A percentile compares a stretch with the other conserved stretches of the same genome.
Conservation (phyloP, 2,329 filamentous ascomycete species). For the Sphaceloma murrayae region DNA sequence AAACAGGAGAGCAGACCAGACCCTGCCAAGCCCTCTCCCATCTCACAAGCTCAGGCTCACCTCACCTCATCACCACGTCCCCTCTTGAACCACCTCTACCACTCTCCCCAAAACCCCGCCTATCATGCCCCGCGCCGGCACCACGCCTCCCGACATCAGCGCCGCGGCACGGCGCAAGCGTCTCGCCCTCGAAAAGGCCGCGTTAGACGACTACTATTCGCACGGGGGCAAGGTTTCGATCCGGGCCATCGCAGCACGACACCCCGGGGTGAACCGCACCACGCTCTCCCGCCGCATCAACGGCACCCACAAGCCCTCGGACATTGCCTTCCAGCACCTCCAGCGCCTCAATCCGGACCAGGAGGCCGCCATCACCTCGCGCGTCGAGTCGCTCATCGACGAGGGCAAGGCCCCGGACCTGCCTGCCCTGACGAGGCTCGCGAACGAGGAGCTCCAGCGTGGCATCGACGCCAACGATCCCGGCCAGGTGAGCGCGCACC, state of each 20-base stretch:
- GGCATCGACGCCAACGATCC: constrained; percentile 4
- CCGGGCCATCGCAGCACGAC: constrained; percentile 5
- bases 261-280: constrained; percentile 9
- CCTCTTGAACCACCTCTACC: too few species aligned
- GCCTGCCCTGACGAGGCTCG: background rate
- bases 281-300: constrained; percentile 10
- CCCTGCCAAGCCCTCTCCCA: constrained; percentile 5
- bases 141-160: constrained; percentile 5
- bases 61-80: constrained; percentile 15
- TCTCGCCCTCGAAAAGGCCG: constrained; percentile 11
- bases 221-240: constrained; percentile 10
- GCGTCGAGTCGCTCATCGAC: constrained; percentile 7
- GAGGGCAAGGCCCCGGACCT: constrained; percentile 7
- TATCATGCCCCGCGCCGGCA: constrained; percentile 12
- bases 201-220: constrained; percentile 12
- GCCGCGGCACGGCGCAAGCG: constrained; percentile 3
- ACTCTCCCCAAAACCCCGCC: background rate
- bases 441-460: constrained; percentile 10
- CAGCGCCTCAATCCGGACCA: constrained; percentile 9
- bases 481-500: background rate
- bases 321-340: constrained; percentile 7
- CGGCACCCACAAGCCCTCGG: constrained; percentile 5
- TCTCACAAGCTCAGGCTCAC: constrained; percentile 3
- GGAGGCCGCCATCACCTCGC: constrained; percentile 3
- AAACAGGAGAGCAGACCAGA: too few species aligned